Evolutionary conservation across 768 basidiomycete genomes (phyloP).

Genomic region (Suillus subalutaceus): DNA sequence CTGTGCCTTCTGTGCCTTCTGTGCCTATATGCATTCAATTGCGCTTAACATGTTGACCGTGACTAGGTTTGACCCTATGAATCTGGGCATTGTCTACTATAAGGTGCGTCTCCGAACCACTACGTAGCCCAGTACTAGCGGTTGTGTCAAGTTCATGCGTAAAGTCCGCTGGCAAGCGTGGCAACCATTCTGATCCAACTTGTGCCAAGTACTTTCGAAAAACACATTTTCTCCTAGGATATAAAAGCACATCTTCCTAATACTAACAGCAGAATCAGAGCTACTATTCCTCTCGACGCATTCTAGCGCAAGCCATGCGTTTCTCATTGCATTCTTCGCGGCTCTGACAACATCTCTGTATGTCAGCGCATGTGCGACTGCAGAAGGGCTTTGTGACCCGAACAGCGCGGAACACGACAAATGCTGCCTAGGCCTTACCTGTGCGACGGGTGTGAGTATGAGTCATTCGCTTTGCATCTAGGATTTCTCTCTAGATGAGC

Average conservation of each 20-base stretch:
- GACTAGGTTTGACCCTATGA: not conserved
- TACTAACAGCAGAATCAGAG: not conserved
- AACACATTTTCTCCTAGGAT: not conserved
- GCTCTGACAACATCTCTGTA: not conserved
- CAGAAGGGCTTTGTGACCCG: not conserved
- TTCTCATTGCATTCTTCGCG: not conserved
- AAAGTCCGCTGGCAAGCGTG: not conserved
- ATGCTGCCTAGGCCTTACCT: not conserved
- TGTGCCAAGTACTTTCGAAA: not conserved
- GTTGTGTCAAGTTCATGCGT: not conserved
- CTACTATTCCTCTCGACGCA: not conserved
- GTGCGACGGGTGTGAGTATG: not conserved
- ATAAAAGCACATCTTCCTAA: not conserved
- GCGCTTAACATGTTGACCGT: not conserved
- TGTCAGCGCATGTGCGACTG: not conserved
- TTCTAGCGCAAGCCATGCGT: not conserved
- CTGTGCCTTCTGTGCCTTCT: not conserved
- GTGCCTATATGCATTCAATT: not conserved
- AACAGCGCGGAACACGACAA: accelerated
- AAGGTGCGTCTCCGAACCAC: not conserved
- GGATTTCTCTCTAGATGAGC: not conserved
- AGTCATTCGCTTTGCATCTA: not conserved
- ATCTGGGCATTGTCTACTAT: not conserved
- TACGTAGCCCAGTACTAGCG: not conserved
- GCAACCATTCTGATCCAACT: not conserved